Evolutionary conservation across 148 eudicot genomes (phyloP).

Genomic region (Chenopodium suecicum): DNA sequence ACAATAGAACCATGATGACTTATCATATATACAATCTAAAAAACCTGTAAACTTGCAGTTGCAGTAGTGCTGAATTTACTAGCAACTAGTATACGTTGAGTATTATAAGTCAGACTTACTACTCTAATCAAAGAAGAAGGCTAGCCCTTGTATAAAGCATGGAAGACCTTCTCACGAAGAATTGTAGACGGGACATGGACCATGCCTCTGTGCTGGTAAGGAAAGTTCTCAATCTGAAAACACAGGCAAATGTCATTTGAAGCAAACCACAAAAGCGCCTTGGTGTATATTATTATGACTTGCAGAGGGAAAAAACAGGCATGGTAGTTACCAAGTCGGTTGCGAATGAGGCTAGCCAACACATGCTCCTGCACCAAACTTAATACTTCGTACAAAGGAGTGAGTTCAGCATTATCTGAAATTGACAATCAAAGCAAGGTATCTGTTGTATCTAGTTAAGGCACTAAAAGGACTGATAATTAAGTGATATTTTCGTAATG

Average conservation of each 20-base stretch:
- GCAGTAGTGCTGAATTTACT: too few relatives aligned
- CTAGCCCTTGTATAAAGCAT: constrained; percentile 88
- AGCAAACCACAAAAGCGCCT: not conserved
- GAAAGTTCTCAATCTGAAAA: constrained; percentile 72
- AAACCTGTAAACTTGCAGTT: too few relatives aligned
- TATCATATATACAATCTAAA: too few relatives aligned
- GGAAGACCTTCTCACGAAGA: constrained; percentile 75
- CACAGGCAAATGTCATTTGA: constrained; percentile 9
- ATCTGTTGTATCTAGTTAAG: too few relatives aligned
- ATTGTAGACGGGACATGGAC: constrained; percentile 80
- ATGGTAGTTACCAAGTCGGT: not conserved
- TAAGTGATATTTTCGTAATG: too few relatives aligned
- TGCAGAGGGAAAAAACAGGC: not conserved
- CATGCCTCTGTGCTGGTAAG: constrained; percentile 79
- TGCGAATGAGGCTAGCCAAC: too few relatives aligned
- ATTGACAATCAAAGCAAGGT: too few relatives aligned
- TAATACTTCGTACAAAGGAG: too few relatives aligned
- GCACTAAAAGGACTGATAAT: too few relatives aligned
- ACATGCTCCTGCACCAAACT: too few relatives aligned
- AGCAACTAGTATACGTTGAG: not conserved
- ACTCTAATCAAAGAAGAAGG: constrained; percentile 88
- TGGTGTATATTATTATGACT: not conserved
- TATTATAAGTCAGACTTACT: constrained; percentile 39
- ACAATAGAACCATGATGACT: too few relatives aligned
- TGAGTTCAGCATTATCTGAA: too few relatives aligned